These are phyloP conservation scores for Parasarocladium wereldwijsianum DNA, from an alignment of 2,329 filamentous ascomycete species.

Conservation along the genomic window DNA sequence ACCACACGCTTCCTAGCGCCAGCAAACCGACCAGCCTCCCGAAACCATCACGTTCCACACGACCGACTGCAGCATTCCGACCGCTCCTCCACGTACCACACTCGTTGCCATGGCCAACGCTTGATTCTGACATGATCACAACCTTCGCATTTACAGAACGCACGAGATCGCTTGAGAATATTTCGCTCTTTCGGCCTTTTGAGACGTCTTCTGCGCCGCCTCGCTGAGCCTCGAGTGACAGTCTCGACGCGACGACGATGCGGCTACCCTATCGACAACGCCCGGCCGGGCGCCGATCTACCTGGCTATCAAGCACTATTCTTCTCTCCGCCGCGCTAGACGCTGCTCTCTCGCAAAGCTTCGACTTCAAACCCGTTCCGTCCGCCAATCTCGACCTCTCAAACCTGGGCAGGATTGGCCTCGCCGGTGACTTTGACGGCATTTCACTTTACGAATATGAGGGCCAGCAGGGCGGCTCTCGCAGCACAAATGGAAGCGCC, in stretches of 20 bases:
- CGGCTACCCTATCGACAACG: constrained; percentile 29
- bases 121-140: constrained; percentile 15
- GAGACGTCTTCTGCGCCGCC: constrained; percentile 6
- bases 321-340: neutral
- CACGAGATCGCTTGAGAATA: no score
- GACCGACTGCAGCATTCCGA: constrained; percentile 6
- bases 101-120: constrained; percentile 14
- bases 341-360: constrained; percentile 27
- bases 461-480: constrained; percentile 57
- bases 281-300: constrained; percentile 23
- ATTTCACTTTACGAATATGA: constrained; percentile 81
- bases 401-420: constrained; percentile 65
- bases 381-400: constrained; percentile 64
- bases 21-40: constrained; percentile 2
- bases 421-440: constrained; percentile 80
- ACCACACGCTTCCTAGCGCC: no score
- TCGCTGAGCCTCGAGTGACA: constrained; percentile 7
- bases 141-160: neutral
- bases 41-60: no score
- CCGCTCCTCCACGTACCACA: constrained; percentile 8
- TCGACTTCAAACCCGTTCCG: constrained; percentile 47
- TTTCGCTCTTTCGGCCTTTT: neutral
- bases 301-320: constrained; percentile 7
- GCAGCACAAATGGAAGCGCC: constrained; percentile 62
- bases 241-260: constrained; percentile 23